Percentiles rank a stretch among this genome's conserved stretches.
These are phyloP conservation scores for Limnanthes douglasii DNA, from an alignment of 345 rosid genomes.

Conservation along the genomic window DNA sequence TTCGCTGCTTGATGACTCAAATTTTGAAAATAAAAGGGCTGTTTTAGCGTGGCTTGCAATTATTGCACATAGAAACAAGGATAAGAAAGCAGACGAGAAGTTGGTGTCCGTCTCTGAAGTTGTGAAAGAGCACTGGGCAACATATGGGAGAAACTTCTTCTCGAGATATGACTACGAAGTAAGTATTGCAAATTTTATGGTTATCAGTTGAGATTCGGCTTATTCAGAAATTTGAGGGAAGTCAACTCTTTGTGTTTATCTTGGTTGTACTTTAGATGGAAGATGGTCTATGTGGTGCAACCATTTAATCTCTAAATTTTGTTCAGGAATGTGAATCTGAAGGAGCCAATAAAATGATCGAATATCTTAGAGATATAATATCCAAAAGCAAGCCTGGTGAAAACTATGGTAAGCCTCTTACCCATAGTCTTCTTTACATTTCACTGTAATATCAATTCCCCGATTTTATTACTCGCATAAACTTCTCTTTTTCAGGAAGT, in stretches of 20 bases:
- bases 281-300: too few species aligned
- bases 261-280: too few species aligned
- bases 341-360: conserved; percentile 81
- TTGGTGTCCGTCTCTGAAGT: conserved; percentile 74
- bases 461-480: conserved; percentile 5
- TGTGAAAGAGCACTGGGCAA: conserved; percentile 85
- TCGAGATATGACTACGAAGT: conserved; percentile 95
- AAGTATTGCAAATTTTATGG: conserved; percentile 12
- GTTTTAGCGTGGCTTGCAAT: conserved; percentile 92
- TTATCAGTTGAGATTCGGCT: background rate
- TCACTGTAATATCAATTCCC: background rate
- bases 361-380: conserved; percentile 55
- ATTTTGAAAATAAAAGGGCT: conserved; percentile 43
- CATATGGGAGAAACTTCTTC: conserved; percentile 83
- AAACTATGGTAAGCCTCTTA: conserved; percentile 38
- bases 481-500: conserved; percentile 30
- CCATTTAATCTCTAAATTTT: conserved; percentile 7
- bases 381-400: conserved; percentile 62
- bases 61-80: conserved; percentile 65
- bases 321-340: conserved; percentile 84
- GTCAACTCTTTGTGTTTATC: too few species aligned
- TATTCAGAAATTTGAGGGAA: too few species aligned
- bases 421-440: background rate
- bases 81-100: conserved; percentile 61
- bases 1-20: background rate